A percentile compares a stretch with the other conserved stretches of the same genome.
These are phyloP conservation scores for Leucoagaricus sp. DNA, from an alignment of 1,284 basidiomycete genomes.

Conservation along the genomic window DNA sequence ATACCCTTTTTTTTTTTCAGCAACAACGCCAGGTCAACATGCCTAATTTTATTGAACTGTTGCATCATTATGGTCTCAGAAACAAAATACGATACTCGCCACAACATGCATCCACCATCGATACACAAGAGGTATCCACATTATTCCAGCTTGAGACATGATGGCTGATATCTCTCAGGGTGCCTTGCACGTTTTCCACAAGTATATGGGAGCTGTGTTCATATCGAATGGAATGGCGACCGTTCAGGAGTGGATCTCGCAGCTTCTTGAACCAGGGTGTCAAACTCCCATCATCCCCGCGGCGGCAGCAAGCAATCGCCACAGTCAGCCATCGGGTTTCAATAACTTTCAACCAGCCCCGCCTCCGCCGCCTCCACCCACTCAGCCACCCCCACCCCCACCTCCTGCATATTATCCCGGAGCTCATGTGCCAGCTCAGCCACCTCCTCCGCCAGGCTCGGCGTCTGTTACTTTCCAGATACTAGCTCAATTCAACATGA, in stretches of 20 bases:
- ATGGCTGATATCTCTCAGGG: slow-evolving; percentile 36
- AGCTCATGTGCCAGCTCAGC: slow-evolving; percentile 15
- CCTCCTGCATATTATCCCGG: slow-evolving; percentile 26
- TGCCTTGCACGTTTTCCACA: slow-evolving; percentile 46
- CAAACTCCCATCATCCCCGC: slow-evolving; percentile 14
- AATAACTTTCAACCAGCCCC: not conserved
- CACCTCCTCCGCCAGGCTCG: slow-evolving; percentile 14
- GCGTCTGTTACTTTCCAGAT: slow-evolving; percentile 21
- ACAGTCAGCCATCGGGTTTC: not conserved
- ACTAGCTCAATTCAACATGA: slow-evolving; percentile 54
- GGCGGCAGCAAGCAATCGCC: no score
- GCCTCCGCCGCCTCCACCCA: slow-evolving; percentile 12
- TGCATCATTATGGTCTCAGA: slow-evolving; percentile 44
- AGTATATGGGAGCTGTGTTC: slow-evolving; percentile 55
- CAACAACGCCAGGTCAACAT: not conserved
- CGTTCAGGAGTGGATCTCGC: slow-evolving; percentile 49
- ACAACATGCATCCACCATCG: slow-evolving; percentile 28
- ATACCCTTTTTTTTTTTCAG: not conserved
- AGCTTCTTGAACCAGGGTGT: slow-evolving; percentile 45
- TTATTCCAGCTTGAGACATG: not conserved
- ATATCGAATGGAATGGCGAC: slow-evolving; percentile 40
- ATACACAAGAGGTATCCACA: slow-evolving; percentile 34
- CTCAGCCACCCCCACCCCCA: slow-evolving; percentile 29
- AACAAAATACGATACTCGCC: slow-evolving; percentile 41
- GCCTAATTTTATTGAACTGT: slow-evolving; percentile 31